phyloP scores from a whole-genome alignment of 164 flowering plant species.

The Liquidambar formosana region DNA sequence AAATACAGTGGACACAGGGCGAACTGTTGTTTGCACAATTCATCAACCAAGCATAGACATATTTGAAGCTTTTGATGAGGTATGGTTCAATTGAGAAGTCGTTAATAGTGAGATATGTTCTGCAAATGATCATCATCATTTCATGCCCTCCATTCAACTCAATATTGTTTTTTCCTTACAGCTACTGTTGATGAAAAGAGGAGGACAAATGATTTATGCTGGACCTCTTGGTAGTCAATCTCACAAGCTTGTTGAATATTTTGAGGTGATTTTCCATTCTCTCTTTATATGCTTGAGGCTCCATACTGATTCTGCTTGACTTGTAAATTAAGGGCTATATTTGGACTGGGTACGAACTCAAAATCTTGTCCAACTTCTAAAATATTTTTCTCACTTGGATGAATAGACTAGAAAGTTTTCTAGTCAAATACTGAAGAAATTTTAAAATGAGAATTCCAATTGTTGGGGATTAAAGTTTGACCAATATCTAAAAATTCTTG shows the following conservation, averaged over 20 bases:
- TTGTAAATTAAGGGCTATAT: too few relatives aligned
- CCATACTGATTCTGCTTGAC: too few relatives aligned
- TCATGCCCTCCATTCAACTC: too few relatives aligned
- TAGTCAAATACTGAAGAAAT: too few relatives aligned
- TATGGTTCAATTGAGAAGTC: conserved; percentile 18
- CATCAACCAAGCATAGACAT: conserved; percentile 81
- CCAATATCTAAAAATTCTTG: conserved; percentile 4
- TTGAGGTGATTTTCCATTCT: conserved; percentile 48
- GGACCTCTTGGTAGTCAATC: conserved; percentile 73
- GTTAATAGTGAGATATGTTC: too few relatives aligned
- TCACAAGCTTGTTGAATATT: conserved; percentile 67
- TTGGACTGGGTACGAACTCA: too few relatives aligned
- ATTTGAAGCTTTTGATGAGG: conserved; percentile 83
- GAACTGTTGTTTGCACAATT: conserved; percentile 80
- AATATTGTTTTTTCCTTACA: conserved; percentile 20
- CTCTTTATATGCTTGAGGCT: background rate
- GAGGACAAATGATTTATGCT: conserved; percentile 76
- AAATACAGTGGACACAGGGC: conserved; percentile 68
- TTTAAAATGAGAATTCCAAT: too few relatives aligned
- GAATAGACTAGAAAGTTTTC: too few relatives aligned
- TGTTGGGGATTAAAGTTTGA: too few relatives aligned
- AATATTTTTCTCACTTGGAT: too few relatives aligned
- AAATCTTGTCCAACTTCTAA: too few relatives aligned
- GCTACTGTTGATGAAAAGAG: conserved; percentile 85
- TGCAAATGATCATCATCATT: too few relatives aligned